Evolutionary conservation across 306 rosid species (phyloP), one percentile per base, ranked within the genome.

Genomic region (Acacia confusa): DNA sequence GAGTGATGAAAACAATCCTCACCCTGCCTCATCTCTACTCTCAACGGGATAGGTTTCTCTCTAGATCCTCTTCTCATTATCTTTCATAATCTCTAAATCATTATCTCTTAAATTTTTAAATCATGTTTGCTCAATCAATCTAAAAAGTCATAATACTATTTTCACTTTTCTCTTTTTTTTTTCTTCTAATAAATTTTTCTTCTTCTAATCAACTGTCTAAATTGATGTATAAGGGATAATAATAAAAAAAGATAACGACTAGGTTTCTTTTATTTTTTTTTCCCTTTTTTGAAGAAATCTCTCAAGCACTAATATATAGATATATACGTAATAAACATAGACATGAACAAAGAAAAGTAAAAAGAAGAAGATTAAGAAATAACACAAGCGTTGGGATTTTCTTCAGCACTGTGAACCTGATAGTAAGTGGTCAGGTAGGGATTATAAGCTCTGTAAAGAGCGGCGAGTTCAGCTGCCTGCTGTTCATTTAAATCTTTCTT

Each of bases 301-400:
- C 20, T 50, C 57, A 50, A 52, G 24, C 8, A 36, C 50, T 38
- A 17, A 6, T 58, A 47, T 14, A 52, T 38, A 22, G 10, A 68
- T 50, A 53, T n/a, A 19, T 43, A 70, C 41, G 12, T 6, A 24
- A 32, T 17, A n/a, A 57, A 9, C 12, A 22, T 22, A 10, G 61
- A 25, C 66, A 60, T 0, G 17, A 22, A 60, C 30, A 24, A 22
- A 8, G 11, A 7, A 48, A 48, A 4, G 22, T 7, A 22, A 70
- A 43, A n/a, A 71, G 40, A 30, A 53, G 41, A 58, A 45, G 13
- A 50, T 82, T 70, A 92, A 71, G 50, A 80, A 22, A 92, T 87
- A 65, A 78, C 84, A 74, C 97, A 92, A 50, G 84, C 60, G 78
- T 88, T 87, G 50, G 91, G 91, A 84, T 88, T 76, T 48, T 92